These are phyloP conservation scores for Cercospora nicotianae DNA, from an alignment of 2,329 filamentous ascomycete genomes.

Conservation along the genomic window DNA sequence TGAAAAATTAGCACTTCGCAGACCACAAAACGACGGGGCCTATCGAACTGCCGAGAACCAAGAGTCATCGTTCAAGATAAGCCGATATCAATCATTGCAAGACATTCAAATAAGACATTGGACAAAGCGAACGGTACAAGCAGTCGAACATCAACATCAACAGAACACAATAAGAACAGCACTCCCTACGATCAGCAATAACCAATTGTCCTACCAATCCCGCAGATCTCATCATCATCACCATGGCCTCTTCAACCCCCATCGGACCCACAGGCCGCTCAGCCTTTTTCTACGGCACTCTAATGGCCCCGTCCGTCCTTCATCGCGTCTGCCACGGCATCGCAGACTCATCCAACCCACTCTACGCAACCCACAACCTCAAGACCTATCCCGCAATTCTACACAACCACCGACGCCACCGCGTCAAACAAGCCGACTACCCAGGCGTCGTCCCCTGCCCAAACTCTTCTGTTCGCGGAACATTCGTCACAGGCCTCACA, in stretches of 20 bases:
- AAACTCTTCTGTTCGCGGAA: slow-evolving; percentile 65
- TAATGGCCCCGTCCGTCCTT: slow-evolving; percentile 86
- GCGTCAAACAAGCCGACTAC: slow-evolving; percentile 72
- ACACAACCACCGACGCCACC: slow-evolving; percentile 67
- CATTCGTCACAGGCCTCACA: slow-evolving; percentile 75
- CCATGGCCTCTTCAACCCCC: background rate
- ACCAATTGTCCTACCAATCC: background rate
- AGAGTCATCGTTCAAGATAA: background rate
- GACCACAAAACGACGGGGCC: background rate
- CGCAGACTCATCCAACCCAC: slow-evolving; percentile 52
- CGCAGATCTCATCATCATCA: background rate
- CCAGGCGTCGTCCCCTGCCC: slow-evolving; percentile 66
- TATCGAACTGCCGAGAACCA: background rate
- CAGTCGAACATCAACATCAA: background rate
- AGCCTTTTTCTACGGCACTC: slow-evolving; percentile 66
- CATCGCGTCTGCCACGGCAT: slow-evolving; percentile 76
- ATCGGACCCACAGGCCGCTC: slow-evolving; percentile 39
- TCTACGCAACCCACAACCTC: slow-evolving; percentile 51
- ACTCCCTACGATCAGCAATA: background rate
- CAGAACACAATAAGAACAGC: background rate
- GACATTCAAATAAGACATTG: background rate
- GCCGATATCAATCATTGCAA: background rate
- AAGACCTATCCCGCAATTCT: slow-evolving; percentile 75
- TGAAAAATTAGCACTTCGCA: background rate
- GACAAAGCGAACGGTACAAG: background rate